Base-by-base conservation (phyloP, 345 rosid genomes). In the Aquilaria malaccensis region DNA sequence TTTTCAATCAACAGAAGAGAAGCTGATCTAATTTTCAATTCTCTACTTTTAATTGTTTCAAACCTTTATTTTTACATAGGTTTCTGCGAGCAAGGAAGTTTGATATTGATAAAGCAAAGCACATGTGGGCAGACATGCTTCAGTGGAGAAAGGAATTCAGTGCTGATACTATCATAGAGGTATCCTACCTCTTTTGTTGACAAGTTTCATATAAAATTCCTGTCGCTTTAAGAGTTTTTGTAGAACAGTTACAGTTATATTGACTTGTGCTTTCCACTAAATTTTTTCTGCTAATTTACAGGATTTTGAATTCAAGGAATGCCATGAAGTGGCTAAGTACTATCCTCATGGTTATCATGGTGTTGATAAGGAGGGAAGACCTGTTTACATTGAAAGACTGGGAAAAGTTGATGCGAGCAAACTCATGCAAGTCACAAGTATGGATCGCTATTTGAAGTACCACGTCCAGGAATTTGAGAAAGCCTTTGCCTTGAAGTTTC, bases 71-170 rank as follows among this genome's bases (percentile, higher is more conserved):
- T 56, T 41, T 52, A 63, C 52, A 11, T 4, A 95, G 99, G 79
- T 95, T 79, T 63, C 73, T 95, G 81, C 86, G 85, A 77, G 99
- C 98, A 31, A 85, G 99, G 75, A 95, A 91, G 77, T 80, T 82
- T 62, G 99, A 95, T 65, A 70, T 67, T 58, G 99, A 95, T 47
- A 95, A 84, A 76, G 94, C 97, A 5, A 95, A 85, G 80, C 89
- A 88, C 64, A 95, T 95, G 99, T 95, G 99, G 99, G 79, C 81
- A 51, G 99, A 91, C 52, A 91, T 86, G 97, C 85, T 95, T 67
- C 95, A 80, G 15, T 95, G 99, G 99, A 88, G 99, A 71, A 82
- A 81, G 62, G 91, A 91, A 31, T 95, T 91, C 14, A 94, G 81
- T 61, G 79, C 66, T 32, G 97, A 95, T 68, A 84, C 90, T 30